Percentiles rank a stretch among this genome's conserved stretches.
These are phyloP conservation scores for Saitoella complicata DNA, from an alignment of 805 yeast genomes.

Conservation along the genomic window DNA sequence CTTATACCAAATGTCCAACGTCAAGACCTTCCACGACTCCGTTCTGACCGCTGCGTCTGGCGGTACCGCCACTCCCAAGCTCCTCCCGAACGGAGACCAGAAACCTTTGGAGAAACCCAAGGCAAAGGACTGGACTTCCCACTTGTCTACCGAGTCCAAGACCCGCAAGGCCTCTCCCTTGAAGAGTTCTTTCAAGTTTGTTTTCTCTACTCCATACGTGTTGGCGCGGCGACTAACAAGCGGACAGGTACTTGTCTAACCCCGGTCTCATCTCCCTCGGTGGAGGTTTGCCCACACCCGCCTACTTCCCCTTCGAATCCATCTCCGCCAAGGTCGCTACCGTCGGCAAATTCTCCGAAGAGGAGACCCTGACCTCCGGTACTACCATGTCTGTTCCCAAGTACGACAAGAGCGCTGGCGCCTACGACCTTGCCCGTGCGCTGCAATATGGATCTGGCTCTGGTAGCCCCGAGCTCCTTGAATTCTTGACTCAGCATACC, in stretches of 20 bases:
- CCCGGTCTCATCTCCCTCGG: constrained; percentile 79
- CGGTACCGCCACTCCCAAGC: too few species aligned
- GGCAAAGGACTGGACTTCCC: constrained; percentile 43
- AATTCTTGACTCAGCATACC: constrained; percentile 58
- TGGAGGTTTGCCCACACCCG: constrained; percentile 86
- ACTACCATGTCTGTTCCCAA: constrained; percentile 19
- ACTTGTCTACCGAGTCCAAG: constrained; percentile 61
- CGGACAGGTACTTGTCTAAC: constrained; percentile 15
- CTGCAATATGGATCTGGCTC: constrained; percentile 79
- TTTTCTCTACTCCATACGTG: too few species aligned
- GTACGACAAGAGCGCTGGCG: constrained; percentile 27
- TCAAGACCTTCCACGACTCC: too few species aligned
- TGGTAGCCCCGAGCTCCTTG: constrained; percentile 57
- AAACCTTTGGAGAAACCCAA: too few species aligned
- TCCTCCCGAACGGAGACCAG: too few species aligned
- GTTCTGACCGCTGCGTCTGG: too few species aligned
- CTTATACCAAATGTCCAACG: too few species aligned
- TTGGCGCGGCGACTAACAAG: too few species aligned
- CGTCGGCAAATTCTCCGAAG: constrained; percentile 60
- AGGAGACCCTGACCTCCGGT: constrained; percentile 36
- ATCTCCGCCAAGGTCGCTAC: constrained; percentile 33
- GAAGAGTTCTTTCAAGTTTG: constrained; percentile 31
- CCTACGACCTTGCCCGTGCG: constrained; percentile 60
- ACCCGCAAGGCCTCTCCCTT: constrained; percentile 67
- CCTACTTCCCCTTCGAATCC: constrained; percentile 80